Evolutionary conservation across 306 rosid genomes (phyloP).

Genomic region (Heteromeles arbutifolia): DNA sequence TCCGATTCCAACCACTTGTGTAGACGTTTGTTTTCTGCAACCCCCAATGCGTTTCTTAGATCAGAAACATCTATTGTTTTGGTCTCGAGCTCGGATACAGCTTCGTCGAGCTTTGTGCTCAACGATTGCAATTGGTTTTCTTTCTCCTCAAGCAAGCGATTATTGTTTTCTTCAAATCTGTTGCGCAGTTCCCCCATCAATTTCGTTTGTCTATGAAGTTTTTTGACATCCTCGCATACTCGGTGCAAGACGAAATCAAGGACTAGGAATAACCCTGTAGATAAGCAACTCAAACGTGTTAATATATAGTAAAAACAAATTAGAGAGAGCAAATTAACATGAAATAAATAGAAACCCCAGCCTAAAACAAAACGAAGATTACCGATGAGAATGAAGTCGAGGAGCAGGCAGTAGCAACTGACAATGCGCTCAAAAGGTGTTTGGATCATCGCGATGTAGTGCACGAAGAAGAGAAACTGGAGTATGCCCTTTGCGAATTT

Average conservation of each 20-base stretch:
- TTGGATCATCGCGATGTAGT: neutral
- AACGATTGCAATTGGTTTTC: neutral
- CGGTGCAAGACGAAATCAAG: neutral
- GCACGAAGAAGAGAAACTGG: neutral
- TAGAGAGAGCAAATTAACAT: no score
- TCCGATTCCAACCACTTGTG: neutral
- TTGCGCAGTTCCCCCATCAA: neutral
- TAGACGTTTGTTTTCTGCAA: neutral
- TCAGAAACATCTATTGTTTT: neutral
- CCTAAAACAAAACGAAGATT: neutral
- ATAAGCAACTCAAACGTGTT: neutral
- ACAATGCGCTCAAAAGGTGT: neutral
- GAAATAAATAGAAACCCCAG: no score
- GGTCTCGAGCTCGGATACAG: neutral
- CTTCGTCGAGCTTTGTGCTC: neutral
- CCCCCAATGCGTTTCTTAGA: neutral
- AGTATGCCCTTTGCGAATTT: neutral
- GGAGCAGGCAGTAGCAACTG: neutral
- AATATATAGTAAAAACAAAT: neutral
- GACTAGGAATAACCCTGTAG: constrained; percentile 6
- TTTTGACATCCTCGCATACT: neutral
- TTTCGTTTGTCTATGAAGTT: neutral
- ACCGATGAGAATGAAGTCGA: neutral
- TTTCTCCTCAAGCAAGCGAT: neutral
- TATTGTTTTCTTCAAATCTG: neutral